Evolutionary conservation across 129 eudicot species (phyloP), one percentile per base, ranked within the genome.

Genomic region (Oenanthe sinensis): DNA sequence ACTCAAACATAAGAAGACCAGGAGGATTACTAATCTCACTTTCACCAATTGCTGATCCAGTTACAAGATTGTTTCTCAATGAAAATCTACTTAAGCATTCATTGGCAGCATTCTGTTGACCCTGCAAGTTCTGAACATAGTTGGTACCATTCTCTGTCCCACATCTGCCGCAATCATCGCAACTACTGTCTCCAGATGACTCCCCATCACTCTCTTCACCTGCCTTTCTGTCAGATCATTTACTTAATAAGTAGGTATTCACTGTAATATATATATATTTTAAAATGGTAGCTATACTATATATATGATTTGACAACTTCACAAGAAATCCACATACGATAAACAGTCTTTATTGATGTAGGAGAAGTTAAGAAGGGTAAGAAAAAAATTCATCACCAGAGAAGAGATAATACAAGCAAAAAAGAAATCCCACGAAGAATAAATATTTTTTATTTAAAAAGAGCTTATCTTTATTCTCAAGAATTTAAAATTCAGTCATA

Each of bases 171-270:
- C 92, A 88, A 15, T 86, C 91, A 63, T 87, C 91, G 80, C 93
- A 92, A 81, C 89, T 90, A 2, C 93, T 84, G 28, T 88, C 94
- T 83, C 89, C 77, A 33, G 97, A 90, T 71, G 97, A 95, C 79
- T 88, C 93, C 49, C 85, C 87, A 86, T 95, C 99, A 78, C 96
- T 95, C 69, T 90, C 96, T 62, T 90, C 97, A 80, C 93, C 92
- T 36, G 85, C 88, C 82, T 87, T 88, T 83, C 94, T 95, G 89
- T 58, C 80, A 72, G 52, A 12, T 72, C 16, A 72, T 44, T 42
- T 22, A 71, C 30, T 43, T 44, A 52, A 72, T 72, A 44, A 72
- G 17, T n/a, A 24, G 33, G 68, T n/a, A 60, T n/a, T 60, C 65
- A 60, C 68, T 24, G 68, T 60, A 24, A 60, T 60, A 60, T 60